phyloP scores from a whole-genome alignment of 2,329 filamentous ascomycete genomes.

The Fusarium verticillioides region DNA sequence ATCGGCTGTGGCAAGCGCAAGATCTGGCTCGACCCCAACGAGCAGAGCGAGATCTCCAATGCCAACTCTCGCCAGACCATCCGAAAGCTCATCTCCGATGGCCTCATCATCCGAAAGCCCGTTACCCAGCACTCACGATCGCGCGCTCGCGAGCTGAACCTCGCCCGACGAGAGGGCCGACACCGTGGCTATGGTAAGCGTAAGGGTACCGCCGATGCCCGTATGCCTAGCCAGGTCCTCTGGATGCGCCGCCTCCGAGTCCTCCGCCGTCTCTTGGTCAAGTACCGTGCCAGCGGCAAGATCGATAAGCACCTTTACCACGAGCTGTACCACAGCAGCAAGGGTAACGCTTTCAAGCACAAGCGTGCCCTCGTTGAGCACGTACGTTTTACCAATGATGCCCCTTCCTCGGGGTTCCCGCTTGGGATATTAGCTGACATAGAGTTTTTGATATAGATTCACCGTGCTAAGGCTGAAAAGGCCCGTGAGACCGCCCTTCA shows the following conservation, averaged over 20 bases:
- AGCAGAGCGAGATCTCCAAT: slow-evolving; percentile 99
- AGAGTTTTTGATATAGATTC: slow-evolving; percentile 73
- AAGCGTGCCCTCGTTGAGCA: slow-evolving; percentile 99
- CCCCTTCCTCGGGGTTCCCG: neutral
- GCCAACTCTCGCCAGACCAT: slow-evolving; percentile 99
- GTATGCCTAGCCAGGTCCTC: slow-evolving; percentile 98
- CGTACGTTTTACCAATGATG: slow-evolving; percentile 72
- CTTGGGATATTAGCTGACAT: slow-evolving; percentile 29
- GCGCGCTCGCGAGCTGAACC: slow-evolving; percentile 94
- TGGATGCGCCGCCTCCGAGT: slow-evolving; percentile 99
- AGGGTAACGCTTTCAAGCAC: slow-evolving; percentile 99
- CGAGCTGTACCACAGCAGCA: slow-evolving; percentile 99
- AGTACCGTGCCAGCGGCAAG: slow-evolving; percentile 99
- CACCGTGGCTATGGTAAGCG: slow-evolving; percentile 99
- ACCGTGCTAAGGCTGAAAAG: slow-evolving; percentile 99
- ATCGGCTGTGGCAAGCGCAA: slow-evolving; percentile 99
- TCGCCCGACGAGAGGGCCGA: slow-evolving; percentile 92
- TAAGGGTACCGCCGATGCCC: slow-evolving; percentile 99
- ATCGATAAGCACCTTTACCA: slow-evolving; percentile 99
- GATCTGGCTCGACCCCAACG: slow-evolving; percentile 99
- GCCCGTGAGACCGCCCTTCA: slow-evolving; percentile 93
- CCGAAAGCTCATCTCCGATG: slow-evolving; percentile 99
- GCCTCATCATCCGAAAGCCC: slow-evolving; percentile 99
- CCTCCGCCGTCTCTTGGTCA: slow-evolving; percentile 98
- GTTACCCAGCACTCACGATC: slow-evolving; percentile 99